Base-by-base conservation (phyloP, 148 eudicot species). In the Linanthus parryae region DNA sequence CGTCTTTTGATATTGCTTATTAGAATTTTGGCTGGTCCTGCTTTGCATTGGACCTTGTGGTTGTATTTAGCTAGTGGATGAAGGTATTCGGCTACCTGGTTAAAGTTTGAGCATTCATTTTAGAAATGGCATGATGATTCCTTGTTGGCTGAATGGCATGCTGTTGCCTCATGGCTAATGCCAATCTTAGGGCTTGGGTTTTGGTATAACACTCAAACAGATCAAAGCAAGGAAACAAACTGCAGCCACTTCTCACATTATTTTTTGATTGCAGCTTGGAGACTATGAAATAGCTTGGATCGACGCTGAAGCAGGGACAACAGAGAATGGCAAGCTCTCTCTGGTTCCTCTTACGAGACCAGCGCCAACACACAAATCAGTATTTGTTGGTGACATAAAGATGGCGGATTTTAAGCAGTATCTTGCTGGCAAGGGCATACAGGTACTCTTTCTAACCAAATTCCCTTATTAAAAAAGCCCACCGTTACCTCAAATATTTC, bases 351-450 rank as follows among this genome's bases (percentile, higher is more conserved):
- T 80, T 30, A 82, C 99, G 46, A 63, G 62, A 34, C 64, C 80
- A 51, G 72, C 96, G 20, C 85, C 88, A 42, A 65, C 80, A n/a
- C 99, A 92, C 68, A 92, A 92, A 57, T 84, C 96, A 13, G 96
- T 92, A 22, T 73, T 92, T 51, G 99, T 92, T 54, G 99, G 99
- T 18, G 99, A 92, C 67, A 52, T 92, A 13, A 92, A 92, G 68
- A 77, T 92, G 96, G 81, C 99, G 6, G 99, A 92, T 66, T 84
- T 92, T 59, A 88, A 84, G 80, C 99, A 87, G 66, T 92, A 75
- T 62, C 78, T 92, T 31, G 85, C 94, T 36, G 78, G 91, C 79
- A 75, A 84, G 63, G 95, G 96, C 52, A 66, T 92, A 52, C 96
- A 80, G 95, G 99, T 92, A 76, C 29, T 16, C 36, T 52, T 19